Percentiles rank a stretch among this genome's conserved stretches.
phyloP scores from a whole-genome alignment of 1,284 basidiomycete genomes.

The Microbotryum lychnidis-dioicae region DNA sequence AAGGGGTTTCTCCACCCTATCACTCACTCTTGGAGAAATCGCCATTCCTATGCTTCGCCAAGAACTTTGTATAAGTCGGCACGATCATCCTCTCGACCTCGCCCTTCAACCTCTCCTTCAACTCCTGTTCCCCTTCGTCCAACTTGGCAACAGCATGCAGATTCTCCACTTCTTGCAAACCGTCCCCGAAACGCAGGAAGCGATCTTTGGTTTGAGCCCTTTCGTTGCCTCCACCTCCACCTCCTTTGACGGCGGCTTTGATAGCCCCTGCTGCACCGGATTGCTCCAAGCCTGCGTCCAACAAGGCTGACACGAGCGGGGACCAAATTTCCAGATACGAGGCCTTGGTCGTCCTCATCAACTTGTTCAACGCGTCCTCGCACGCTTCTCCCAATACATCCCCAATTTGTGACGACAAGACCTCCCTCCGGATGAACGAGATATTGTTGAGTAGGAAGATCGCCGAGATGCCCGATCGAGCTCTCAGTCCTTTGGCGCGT shows the following conservation, averaged over 20 bases:
- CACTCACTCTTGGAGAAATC: constrained; percentile 31
- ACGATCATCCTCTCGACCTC: constrained; percentile 38
- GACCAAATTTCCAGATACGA: constrained; percentile 37
- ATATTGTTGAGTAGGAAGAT: constrained; percentile 39
- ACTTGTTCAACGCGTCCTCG: constrained; percentile 37
- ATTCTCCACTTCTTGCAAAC: constrained; percentile 35
- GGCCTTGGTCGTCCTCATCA: constrained; percentile 33
- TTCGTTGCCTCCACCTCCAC: constrained; percentile 24
- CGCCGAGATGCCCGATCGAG: constrained; percentile 25
- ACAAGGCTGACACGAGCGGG: constrained; percentile 35
- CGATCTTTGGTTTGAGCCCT: constrained; percentile 36
- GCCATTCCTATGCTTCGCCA: constrained; percentile 29
- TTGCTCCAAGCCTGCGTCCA: constrained; percentile 36
- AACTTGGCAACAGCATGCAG: constrained; percentile 32
- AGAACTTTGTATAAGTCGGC: constrained; percentile 35
- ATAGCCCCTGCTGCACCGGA: constrained; percentile 31
- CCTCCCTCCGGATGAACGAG: constrained; percentile 34
- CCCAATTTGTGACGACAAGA: constrained; percentile 30
- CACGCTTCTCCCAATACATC: constrained; percentile 32
- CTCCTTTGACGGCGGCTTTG: constrained; percentile 31
- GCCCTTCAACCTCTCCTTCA: constrained; percentile 34
- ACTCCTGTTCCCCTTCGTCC: constrained; percentile 33
- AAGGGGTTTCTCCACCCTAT: constrained; percentile 3
- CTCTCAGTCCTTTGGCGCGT: constrained; percentile 22
- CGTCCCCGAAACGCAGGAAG: constrained; percentile 37